Evolutionary conservation across 441 rosid genomes (phyloP).

Genomic region (Arabidopsis lyrata): DNA sequence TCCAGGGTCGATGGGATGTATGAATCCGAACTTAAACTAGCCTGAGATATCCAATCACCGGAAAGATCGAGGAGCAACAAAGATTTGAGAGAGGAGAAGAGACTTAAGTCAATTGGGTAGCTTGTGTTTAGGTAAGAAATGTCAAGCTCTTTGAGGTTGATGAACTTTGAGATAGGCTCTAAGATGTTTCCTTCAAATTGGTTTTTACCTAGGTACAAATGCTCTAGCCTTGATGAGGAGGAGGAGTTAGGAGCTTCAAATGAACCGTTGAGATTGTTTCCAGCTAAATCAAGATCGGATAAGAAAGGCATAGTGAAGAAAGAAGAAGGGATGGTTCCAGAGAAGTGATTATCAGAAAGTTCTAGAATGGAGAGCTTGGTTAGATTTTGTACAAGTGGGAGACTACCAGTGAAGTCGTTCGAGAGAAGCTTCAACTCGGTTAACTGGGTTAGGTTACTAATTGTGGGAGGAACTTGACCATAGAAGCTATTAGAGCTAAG

Average conservation of each 20-base stretch:
- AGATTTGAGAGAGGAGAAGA: slow-evolving; percentile 6
- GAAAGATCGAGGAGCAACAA: background rate
- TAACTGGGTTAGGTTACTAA: background rate
- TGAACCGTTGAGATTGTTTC: background rate
- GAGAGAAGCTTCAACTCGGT: accelerated
- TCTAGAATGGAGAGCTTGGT: background rate
- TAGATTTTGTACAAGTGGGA: background rate
- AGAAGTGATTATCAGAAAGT: background rate
- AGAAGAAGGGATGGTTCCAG: background rate
- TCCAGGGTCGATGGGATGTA: background rate
- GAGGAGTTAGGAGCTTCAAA: background rate
- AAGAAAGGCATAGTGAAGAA: background rate
- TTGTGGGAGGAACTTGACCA: background rate
- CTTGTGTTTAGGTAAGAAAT: background rate
- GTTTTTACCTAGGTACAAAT: background rate
- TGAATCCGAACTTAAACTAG: background rate
- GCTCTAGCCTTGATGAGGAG: background rate
- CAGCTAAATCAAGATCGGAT: background rate
- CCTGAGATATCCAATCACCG: background rate
- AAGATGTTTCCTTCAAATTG: background rate
- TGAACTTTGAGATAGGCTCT: background rate
- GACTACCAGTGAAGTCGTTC: background rate
- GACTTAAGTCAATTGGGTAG: background rate
- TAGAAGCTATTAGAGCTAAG: background rate
- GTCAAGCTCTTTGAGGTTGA: background rate